These are phyloP conservation scores for Sisymbrium altissimum DNA, from an alignment of 345 rosid genomes.

Conservation along the genomic window DNA sequence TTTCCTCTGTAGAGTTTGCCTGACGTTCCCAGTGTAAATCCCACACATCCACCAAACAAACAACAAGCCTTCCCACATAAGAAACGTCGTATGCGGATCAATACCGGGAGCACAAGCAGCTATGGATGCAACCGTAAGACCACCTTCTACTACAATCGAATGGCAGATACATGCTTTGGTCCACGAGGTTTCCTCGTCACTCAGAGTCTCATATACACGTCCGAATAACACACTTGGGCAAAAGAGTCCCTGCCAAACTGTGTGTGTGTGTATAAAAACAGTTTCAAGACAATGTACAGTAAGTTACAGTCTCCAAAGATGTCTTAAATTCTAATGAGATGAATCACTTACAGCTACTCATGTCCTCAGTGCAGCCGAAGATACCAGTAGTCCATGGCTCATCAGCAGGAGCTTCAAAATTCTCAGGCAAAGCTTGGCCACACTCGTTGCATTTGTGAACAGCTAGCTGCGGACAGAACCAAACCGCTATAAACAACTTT, in stretches of 20 bases:
- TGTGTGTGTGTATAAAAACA: conserved; percentile 15
- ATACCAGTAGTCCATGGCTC: conserved; percentile 97
- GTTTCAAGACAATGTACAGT: background rate
- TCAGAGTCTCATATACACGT: conserved; percentile 69
- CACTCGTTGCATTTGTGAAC: conserved; percentile 86
- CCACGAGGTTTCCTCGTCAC: conserved; percentile 83
- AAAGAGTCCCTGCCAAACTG: conserved; percentile 85
- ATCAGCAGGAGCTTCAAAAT: conserved; percentile 75
- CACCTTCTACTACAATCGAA: conserved; percentile 82
- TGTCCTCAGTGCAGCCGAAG: conserved; percentile 83
- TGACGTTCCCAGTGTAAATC: conserved; percentile 77
- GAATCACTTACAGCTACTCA: conserved; percentile 59
- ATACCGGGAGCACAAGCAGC: conserved; percentile 66
- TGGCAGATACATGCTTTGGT: conserved; percentile 85
- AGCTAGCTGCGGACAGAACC: conserved; percentile 41
- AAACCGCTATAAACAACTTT: background rate
- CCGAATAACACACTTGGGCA: conserved; percentile 96
- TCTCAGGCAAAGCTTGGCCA: conserved; percentile 84
- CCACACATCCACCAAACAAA: conserved; percentile 99
- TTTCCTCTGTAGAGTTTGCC: conserved; percentile 82
- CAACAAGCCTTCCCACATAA: conserved; percentile 77
- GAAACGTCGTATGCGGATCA: conserved; percentile 74
- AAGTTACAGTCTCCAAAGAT: background rate
- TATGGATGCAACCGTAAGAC: conserved; percentile 66
- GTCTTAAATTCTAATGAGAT: background rate